These are phyloP conservation scores for Corymbia calophylla DNA, from an alignment of 441 rosid genomes.

Conservation along the genomic window DNA sequence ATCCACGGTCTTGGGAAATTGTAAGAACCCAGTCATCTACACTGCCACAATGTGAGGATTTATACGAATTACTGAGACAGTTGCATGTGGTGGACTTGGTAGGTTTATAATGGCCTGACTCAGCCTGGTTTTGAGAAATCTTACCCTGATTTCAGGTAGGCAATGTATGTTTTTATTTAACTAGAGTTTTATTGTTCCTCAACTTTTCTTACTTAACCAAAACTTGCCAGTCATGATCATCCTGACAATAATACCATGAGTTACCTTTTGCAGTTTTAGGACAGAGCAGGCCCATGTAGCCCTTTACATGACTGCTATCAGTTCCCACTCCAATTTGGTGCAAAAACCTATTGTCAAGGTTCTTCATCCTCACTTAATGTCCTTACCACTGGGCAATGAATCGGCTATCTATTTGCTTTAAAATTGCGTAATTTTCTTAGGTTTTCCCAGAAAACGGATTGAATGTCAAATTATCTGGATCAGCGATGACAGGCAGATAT, in stretches of 20 bases:
- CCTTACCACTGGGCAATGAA: background rate
- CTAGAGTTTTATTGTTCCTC: background rate
- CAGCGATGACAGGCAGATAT: slow-evolving; percentile 51
- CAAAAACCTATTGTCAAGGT: slow-evolving; percentile 65
- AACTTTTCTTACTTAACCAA: background rate
- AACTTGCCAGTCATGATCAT: background rate
- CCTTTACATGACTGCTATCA: slow-evolving; percentile 86
- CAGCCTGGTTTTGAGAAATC: slow-evolving; percentile 72
- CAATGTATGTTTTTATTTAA: background rate
- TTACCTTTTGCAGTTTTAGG: slow-evolving; percentile 42
- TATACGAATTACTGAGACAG: background rate
- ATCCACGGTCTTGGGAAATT: slow-evolving; percentile 92
- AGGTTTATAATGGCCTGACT: slow-evolving; percentile 91
- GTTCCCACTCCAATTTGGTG: slow-evolving; percentile 62
- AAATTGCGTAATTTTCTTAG: slow-evolving; percentile 18
- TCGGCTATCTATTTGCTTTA: slow-evolving; percentile 1
- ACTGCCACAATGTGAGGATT: background rate
- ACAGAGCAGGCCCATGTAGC: slow-evolving; percentile 73
- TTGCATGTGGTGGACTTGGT: background rate
- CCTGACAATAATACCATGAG: background rate
- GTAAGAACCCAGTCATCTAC: slow-evolving; percentile 31
- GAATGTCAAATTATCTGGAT: slow-evolving; percentile 55
- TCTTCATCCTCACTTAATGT: background rate
- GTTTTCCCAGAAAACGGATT: slow-evolving; percentile 71
- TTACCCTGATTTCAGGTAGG: slow-evolving; percentile 54